Evolutionary conservation across 805 yeast species (phyloP).

Genomic region (Cyberlindnera nakhonratchasimensis): DNA sequence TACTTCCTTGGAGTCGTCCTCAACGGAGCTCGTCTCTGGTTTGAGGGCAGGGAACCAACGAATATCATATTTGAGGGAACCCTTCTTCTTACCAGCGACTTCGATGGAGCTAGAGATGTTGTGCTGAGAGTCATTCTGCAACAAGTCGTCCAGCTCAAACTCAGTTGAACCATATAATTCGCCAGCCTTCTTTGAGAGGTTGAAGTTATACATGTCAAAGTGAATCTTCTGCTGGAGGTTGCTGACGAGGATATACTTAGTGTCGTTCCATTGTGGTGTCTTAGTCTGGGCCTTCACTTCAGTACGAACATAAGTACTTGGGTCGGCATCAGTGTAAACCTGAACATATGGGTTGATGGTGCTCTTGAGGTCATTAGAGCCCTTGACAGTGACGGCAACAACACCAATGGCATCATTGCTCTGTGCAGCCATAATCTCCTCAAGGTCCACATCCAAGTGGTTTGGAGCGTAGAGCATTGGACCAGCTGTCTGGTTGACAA

Average conservation of each 20-base stretch:
- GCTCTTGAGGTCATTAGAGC: slow-evolving; percentile 48
- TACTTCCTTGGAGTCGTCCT: slow-evolving; percentile 30
- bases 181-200: slow-evolving; percentile 50
- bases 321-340: slow-evolving; percentile 41
- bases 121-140: slow-evolving; percentile 46
- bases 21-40: slow-evolving; percentile 17
- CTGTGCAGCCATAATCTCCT: slow-evolving; percentile 61
- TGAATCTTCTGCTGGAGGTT: slow-evolving; percentile 53
- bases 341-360: slow-evolving; percentile 59
- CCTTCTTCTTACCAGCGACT: slow-evolving; percentile 51
- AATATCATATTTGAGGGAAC: slow-evolving; percentile 54
- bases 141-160: slow-evolving; percentile 54
- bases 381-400: slow-evolving; percentile 57
- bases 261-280: slow-evolving; percentile 65
- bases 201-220: slow-evolving; percentile 53
- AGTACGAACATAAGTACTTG: slow-evolving; percentile 45
- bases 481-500: slow-evolving; percentile 65
- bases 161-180: slow-evolving; percentile 46
- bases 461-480: slow-evolving; percentile 85
- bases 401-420: slow-evolving; percentile 69
- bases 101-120: slow-evolving; percentile 26
- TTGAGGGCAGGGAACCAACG: slow-evolving; percentile 37
- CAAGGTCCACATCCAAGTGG: slow-evolving; percentile 70
- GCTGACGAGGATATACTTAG: slow-evolving; percentile 55
- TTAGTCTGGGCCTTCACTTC: slow-evolving; percentile 53